Base-by-base conservation (phyloP, 1,284 basidiomycete genomes). In the Moesziomyces parantarcticus region DNA sequence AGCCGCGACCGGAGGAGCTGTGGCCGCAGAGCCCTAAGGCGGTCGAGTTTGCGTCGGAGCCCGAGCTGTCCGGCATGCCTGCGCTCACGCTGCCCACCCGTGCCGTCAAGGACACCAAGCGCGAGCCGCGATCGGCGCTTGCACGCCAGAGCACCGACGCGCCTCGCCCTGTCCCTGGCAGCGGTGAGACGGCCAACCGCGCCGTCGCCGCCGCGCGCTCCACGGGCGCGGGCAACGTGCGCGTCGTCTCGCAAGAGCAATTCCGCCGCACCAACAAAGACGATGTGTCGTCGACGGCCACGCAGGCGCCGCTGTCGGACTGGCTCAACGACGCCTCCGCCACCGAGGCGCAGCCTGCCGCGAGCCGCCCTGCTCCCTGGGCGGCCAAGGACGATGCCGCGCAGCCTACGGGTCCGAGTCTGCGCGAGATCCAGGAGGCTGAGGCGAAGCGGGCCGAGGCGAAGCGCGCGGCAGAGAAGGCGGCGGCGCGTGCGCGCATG, bases 341-440 rank as follows among this genome's bases (percentile, higher is more conserved):
- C 13, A 50, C 43, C 21, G 59, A 67, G 14, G 50, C 58, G 29
- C 42, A 60, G 16, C 34, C 70, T 13, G 59, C 64, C 58, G 39
- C 79, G 23, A 59, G 65, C 49, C 73, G 75, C 46, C 50, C 77
- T 3, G 77, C 83, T 9, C 82, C 83, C 0, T 82, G 82, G 82
- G 81, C 78, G 3, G 77, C 80, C 44, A 61, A 74, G 41, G 66
- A 72, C 8, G 75, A 77, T 9, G 34, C 63, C 4, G 47, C 58
- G 18, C 45, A 56, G 5, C 48, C 65, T 6, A 60, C 69, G 18
- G 75, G 77, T 20, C 79, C 80, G 26, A 92, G 92, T 72, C 86
- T 99, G 51, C 90, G 94, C 58, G 94, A 98, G 77, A 99, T 99
- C 60, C 97, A 99, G 84, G 94, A 97, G 77, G 90, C 91, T 1